These are phyloP conservation scores for Lentinula lateritia DNA, from an alignment of 768 basidiomycete genomes.

Conservation along the genomic window DNA sequence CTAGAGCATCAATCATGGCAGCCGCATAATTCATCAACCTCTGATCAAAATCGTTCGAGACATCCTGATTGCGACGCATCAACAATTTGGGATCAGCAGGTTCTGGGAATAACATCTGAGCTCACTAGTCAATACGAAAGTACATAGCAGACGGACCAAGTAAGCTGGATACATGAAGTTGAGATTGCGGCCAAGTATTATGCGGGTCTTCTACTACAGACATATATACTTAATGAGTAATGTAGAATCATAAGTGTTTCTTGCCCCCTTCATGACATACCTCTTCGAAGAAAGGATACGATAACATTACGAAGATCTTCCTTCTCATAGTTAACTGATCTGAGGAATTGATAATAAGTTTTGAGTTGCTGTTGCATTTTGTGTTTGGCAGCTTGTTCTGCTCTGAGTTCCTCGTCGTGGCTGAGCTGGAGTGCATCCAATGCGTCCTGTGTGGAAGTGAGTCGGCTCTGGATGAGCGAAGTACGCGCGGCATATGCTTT, in stretches of 20 bases:
- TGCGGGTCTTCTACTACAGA: slow-evolving; percentile 37
- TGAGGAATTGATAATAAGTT: slow-evolving; percentile 25
- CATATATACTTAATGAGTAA: neutral
- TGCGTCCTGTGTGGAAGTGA: slow-evolving; percentile 43
- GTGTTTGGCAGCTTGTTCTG: slow-evolving; percentile 24
- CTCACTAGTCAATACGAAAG: neutral
- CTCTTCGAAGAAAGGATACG: slow-evolving; percentile 50
- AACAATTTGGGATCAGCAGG: slow-evolving; percentile 9
- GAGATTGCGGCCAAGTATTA: slow-evolving; percentile 40
- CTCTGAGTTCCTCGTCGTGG: slow-evolving; percentile 35
- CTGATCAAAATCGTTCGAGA: slow-evolving; percentile 9
- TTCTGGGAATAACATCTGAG: slow-evolving; percentile 8
- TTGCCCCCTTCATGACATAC: slow-evolving; percentile 27
- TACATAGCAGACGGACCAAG: slow-evolving; percentile 31
- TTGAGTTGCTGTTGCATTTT: slow-evolving; percentile 33
- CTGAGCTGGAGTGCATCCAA: slow-evolving; percentile 36
- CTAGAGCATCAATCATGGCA: slow-evolving; percentile 36
- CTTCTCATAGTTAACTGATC: slow-evolving; percentile 35
- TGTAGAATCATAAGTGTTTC: neutral
- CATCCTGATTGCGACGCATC: slow-evolving; percentile 5
- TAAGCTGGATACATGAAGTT: slow-evolving; percentile 32
- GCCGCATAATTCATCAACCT: slow-evolving; percentile 36
- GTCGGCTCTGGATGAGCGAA: slow-evolving; percentile 39
- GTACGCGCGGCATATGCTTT: slow-evolving; percentile 31
- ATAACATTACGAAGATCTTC: slow-evolving; percentile 54